Conservation (phyloP, 257 asterid genomes). For the Ilex aquifolium region DNA sequence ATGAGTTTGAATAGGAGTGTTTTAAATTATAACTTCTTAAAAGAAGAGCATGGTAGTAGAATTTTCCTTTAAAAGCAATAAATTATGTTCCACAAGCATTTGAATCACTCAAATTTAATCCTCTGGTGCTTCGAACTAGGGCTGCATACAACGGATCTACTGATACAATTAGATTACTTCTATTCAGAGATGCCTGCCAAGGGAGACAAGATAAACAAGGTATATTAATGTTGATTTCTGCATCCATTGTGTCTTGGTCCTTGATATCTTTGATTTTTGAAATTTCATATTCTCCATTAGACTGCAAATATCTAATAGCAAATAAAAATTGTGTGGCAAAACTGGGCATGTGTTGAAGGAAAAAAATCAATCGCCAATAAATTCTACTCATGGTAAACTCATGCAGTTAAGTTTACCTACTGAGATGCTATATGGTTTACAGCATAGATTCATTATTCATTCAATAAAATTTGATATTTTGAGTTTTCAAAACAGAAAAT, state of each 20-base stretch:
- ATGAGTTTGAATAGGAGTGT: neutral
- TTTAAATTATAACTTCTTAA: neutral
- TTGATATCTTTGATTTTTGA: neutral
- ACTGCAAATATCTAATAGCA: neutral
- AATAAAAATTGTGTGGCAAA: too few species aligned
- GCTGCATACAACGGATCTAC: slow-evolving; percentile 92
- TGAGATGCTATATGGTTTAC: neutral
- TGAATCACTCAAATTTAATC: neutral
- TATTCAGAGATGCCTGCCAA: slow-evolving; percentile 87
- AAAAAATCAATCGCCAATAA: too few species aligned
- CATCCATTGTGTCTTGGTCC: neutral
- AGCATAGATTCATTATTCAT: neutral
- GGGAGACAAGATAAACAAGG: slow-evolving; percentile 95
- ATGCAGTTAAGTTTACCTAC: neutral
- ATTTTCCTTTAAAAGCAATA: neutral
- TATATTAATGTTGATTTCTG: slow-evolving; percentile 11
- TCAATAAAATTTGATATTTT: too few species aligned
- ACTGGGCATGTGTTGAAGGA: too few species aligned
- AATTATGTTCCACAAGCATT: neutral
- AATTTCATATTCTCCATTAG: neutral
- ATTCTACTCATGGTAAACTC: too few species aligned
- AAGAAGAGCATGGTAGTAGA: neutral
- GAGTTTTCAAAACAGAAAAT: too few species aligned
- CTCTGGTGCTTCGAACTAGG: slow-evolving; percentile 41
- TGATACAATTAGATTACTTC: slow-evolving; percentile 83